Evolutionary conservation across 306 rosid species (phyloP), one percentile per base, ranked within the genome.

Genomic region (Luffa acutangula): DNA sequence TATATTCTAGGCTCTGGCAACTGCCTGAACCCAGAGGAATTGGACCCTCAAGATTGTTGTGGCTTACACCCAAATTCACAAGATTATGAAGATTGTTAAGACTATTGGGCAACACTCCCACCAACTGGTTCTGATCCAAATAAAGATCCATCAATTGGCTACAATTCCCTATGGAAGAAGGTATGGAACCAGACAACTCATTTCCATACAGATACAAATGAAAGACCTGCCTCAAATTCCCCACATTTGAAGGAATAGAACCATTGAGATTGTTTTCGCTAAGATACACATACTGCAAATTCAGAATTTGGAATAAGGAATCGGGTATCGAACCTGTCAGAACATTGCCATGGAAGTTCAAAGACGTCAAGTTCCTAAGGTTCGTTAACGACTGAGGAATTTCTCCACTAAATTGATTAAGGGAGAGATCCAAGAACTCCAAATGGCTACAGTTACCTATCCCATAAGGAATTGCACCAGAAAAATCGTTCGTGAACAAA

Each of bases 121-220:
- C 78, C 69, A 93, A 51, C 1, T 75, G 60, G 59, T 94, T 94
- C 1, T 1, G 2, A 34, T 74, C n/a, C 87, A 90, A 80, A 72
- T 0, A 56, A 79, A 91, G 83, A 2, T 85, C 88, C 75, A 67
- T 56, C 37, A 93, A 70, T 18, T 82, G 73, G 72, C 81, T 88
- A 83, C 97, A 91, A 59, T 85, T 89, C 42, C 88, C 92, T 66
- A 93, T 85, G 21, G 95, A 90, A 2, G 87, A 86, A 52, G 98
- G 97, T 80, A 93, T 85, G n/a, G 49, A 36, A 60, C 91, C 95
- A 0, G 91, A 88, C 8, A 93, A 83, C 34, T 18, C 43, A 75
- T 93, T 93, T 18, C 3, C 2, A 0, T 82, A 37, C 3, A 91
- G 78, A 81, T 86, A 82, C 64, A 93, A 37, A 12, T 4, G 0